Percentiles rank a stretch among this genome's conserved stretches.
Evolutionary conservation across 805 yeast species (phyloP).

Genomic region (Kodamaea leandrae): DNA sequence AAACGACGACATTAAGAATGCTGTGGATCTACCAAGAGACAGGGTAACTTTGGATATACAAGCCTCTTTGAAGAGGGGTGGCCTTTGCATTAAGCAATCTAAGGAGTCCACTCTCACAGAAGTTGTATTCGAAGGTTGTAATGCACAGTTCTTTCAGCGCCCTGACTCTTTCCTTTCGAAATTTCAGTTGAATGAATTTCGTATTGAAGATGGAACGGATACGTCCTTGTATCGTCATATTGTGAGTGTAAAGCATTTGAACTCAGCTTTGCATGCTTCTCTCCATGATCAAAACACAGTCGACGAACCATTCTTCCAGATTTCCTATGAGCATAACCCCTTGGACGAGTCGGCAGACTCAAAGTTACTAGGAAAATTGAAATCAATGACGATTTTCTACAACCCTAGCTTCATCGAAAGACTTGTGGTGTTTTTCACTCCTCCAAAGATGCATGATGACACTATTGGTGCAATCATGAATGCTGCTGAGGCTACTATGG

Average conservation of each 20-base stretch:
- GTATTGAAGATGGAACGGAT: constrained; percentile 83
- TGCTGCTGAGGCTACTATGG: constrained; percentile 94
- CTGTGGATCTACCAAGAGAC: constrained; percentile 70
- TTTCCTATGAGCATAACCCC: constrained; percentile 84
- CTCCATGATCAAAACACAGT: constrained; percentile 15
- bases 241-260: constrained; percentile 73
- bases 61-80: constrained; percentile 72
- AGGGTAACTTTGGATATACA: constrained; percentile 64
- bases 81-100: constrained; percentile 55
- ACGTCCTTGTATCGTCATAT: constrained; percentile 80
- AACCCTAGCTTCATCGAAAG: constrained; percentile 82
- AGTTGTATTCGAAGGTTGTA: constrained; percentile 78
- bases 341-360: constrained; percentile 83
- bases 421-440: constrained; percentile 72
- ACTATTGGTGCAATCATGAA: constrained; percentile 86
- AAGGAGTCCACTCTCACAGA: constrained; percentile 58
- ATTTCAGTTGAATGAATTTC: constrained; percentile 75
- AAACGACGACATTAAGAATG: constrained; percentile 44
- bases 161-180: constrained; percentile 73
- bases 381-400: constrained; percentile 86
- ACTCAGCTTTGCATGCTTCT: constrained; percentile 30
- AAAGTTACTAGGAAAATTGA: constrained; percentile 64
- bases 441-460: constrained; percentile 81
- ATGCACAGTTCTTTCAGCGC: constrained; percentile 68
- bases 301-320: constrained; percentile 66